Conservation (phyloP, 306 rosid species). For the Casuarina cunninghamiana region DNA sequence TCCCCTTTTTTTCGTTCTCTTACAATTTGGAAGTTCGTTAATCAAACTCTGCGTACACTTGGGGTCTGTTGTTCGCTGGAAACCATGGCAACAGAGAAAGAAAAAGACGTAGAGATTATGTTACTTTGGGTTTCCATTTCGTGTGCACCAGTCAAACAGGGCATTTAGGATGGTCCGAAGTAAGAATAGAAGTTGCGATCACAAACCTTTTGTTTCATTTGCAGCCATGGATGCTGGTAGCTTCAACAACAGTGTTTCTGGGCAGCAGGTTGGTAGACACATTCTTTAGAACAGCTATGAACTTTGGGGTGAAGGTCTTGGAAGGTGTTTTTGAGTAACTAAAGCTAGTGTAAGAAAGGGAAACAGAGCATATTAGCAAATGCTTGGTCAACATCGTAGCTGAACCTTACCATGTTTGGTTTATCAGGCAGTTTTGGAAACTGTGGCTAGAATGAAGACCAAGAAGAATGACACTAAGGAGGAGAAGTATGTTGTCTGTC, state of each 20-base stretch:
- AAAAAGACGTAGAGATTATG: background rate
- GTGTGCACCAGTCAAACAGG: background rate
- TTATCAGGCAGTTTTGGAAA: constrained; percentile 90
- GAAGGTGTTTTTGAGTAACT: background rate
- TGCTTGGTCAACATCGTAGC: background rate
- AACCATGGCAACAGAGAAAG: background rate
- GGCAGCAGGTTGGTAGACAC: constrained; percentile 66
- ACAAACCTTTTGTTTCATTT: constrained; percentile 13
- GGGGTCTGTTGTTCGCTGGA: background rate
- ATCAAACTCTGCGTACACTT: background rate
- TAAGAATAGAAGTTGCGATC: background rate
- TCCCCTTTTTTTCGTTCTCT: background rate
- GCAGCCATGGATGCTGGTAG: constrained; percentile 76
- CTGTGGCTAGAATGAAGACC: constrained; percentile 90
- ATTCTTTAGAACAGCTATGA: constrained; percentile 18
- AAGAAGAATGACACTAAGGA: constrained; percentile 94
- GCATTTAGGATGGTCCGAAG: background rate
- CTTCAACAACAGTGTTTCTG: constrained; percentile 85
- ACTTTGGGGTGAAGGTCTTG: constrained; percentile 57
- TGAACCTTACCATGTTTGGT: constrained; percentile 30
- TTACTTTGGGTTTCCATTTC: background rate
- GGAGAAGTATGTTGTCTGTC: constrained; percentile 75
- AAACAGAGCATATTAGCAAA: background rate
- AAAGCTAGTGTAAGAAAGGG: no score
- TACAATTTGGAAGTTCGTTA: background rate